Evolutionary conservation across 352 stramenopile genomes (phyloP).

Genomic region (Pythium plurisporium): DNA sequence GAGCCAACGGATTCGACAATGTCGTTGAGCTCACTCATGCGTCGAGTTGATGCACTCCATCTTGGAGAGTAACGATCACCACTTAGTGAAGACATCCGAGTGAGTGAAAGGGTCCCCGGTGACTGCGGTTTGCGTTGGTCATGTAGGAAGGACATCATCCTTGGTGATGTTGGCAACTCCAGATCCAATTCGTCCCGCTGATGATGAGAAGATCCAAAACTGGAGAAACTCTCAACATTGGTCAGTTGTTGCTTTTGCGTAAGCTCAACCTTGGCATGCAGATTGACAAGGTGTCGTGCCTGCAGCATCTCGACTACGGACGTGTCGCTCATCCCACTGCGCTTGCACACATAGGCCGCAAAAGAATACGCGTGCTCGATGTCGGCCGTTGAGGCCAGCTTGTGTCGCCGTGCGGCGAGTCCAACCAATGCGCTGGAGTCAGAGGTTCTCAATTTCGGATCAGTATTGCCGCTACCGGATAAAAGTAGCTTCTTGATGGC

Average conservation of each 20-base stretch:
- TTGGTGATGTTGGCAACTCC: constrained; percentile 19
- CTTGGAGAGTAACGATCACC: constrained; percentile 2
- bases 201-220: not conserved
- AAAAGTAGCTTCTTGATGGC: constrained; percentile 42
- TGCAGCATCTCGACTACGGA: constrained; percentile 84
- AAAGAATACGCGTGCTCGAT: constrained; percentile 85
- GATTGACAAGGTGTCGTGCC: constrained; percentile 70
- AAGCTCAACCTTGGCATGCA: constrained; percentile 59
- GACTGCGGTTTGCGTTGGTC: constrained; percentile 7
- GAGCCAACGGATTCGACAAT: constrained; percentile 15
- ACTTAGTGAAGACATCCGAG: constrained; percentile 12
- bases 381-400: constrained; percentile 55
- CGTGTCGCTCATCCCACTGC: constrained; percentile 75
- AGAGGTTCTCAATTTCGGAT: not conserved
- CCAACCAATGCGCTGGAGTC: constrained; percentile 4
- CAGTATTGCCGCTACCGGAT: not conserved
- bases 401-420: constrained; percentile 12
- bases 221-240: not conserved
- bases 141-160: constrained; percentile 17
- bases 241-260: not conserved
- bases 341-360: constrained; percentile 79
- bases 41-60: constrained; percentile 40
- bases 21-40: constrained; percentile 58
- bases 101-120: not conserved
- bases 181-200: not conserved